Evolutionary conservation across 768 basidiomycete genomes (phyloP), one percentile per base, ranked within the genome.

Genomic region (Boletus patriciae): DNA sequence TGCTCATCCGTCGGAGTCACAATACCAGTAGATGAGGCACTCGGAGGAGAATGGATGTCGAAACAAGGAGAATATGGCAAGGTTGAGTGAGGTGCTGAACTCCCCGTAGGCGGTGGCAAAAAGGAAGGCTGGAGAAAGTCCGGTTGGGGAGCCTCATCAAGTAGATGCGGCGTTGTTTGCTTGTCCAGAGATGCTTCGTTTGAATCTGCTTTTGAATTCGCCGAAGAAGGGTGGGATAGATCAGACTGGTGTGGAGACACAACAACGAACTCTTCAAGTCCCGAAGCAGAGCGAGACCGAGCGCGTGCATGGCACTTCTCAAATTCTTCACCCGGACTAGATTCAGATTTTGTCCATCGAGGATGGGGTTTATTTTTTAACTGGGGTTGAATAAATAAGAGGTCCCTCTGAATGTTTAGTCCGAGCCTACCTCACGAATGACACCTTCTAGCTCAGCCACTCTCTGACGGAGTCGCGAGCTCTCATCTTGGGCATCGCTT

Each of bases 371-470:
- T 87, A 59, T 87, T 85, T 69, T 87, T 88, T 54, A 92, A 68
- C 83, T 92, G 44, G 38, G 21, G 25, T 44, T 38, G 21, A 25
- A 43, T 34, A 27, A 53, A 37, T 54, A 15, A 42, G 48, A 31
- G 21, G 19, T 25, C 13, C 6, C 27, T 41, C 16, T 18, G 13
- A 42, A 50, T 21, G 13, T 37, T 19, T 16, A n/a, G 23, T 12
- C 7, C 15, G 25, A 49, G 65, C 70, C 55, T 64, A 85, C 87
- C 77, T 88, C 88, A n/a, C 90, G 83, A 58, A 92, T 87, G 37
- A 92, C 88, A 49, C 87, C 86, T 70, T 93, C 90, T 1, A 93
- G 79, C 64, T 93, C 90, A 27, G 89, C 89, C 23, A 92, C 86
- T 45, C 90, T 83, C 58, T 83, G 83, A 51, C 88, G 80, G 21